Evolutionary conservation across 2,329 filamentous ascomycete species (phyloP), one percentile per base, ranked within the genome.

Genomic region (Fusarium liriodendri): DNA sequence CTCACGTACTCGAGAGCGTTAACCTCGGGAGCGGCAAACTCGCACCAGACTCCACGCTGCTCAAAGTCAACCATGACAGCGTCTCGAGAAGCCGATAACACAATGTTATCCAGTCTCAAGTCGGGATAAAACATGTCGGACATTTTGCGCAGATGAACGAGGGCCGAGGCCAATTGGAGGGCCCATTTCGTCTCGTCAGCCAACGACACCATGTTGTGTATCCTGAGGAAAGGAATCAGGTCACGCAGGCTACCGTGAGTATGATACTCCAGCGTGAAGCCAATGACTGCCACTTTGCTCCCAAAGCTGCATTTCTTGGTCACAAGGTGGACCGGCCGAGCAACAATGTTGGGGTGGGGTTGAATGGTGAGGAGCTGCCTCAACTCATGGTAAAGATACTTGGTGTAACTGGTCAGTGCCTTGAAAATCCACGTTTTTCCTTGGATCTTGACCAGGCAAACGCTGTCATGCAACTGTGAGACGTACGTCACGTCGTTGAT

Each of bases 301-400:
- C 89, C 89, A 75, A 91, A 91, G 22, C 83, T 83, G 76, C 87
- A 88, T 62, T 80, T 83, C 76, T 91, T 91, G 27, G 85, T 89
- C 50, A 91, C 83, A 32, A 92, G 79, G 67, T 90, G 87, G 9
- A 83, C 79, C 11, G 90, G 90, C 10, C 82, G 81, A 27, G 84
- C 80, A 58, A 91, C 86, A 66, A 91, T 81, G 77, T 89, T 87
- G 3, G 83, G 82, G 74, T 92, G 89, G 4, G 86, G 82, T 32
- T 85, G 81, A 54, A 90, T 83, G 32, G 79, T 84, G 62, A 91
- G 85, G 3, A 92, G 84, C 27, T 86, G 85, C 63, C 86, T 86
- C 20, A 92, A 83, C 79, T 92, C 90, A 73, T 91, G 88, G 76
- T 91, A 91, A 40, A 92, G 82, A 75, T 88, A 91, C 76, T 90